Evolutionary conservation across 805 yeast species (phyloP).

Genomic region (Barnettozyma populi): DNA sequence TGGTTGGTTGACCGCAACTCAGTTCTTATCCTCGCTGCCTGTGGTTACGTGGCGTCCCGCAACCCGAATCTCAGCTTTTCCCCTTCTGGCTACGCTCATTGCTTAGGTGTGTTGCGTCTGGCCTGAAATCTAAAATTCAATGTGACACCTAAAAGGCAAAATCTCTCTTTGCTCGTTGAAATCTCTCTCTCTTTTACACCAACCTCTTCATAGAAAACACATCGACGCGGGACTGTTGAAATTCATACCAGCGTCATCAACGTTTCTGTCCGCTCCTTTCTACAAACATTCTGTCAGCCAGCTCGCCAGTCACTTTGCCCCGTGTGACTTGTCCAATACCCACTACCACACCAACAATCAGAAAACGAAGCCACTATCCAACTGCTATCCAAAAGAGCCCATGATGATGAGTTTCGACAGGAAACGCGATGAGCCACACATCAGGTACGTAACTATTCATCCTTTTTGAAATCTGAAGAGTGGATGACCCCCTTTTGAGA

Average conservation of each 20-base stretch:
- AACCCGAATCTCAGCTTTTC: neutral
- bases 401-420: conserved; percentile 13
- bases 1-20: neutral
- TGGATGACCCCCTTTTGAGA: neutral
- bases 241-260: neutral
- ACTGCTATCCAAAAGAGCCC: neutral
- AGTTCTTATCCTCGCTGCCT: neutral
- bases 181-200: neutral
- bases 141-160: neutral
- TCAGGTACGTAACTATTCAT: conserved; percentile 7
- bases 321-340: neutral
- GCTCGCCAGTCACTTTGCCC: neutral
- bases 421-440: conserved; percentile 3
- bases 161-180: neutral
- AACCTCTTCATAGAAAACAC: neutral
- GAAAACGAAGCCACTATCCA: neutral
- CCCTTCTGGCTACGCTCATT: neutral
- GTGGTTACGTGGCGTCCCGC: neutral
- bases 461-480: neutral
- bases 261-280: neutral
- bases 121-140: neutral
- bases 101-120: neutral
- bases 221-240: neutral
- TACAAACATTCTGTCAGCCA: too few relatives aligned
- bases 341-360: neutral